A percentile compares a stretch with the other conserved stretches of the same genome.
These are phyloP conservation scores for Beta corolliflora DNA, from an alignment of 179 eudicot genomes.

Conservation along the genomic window DNA sequence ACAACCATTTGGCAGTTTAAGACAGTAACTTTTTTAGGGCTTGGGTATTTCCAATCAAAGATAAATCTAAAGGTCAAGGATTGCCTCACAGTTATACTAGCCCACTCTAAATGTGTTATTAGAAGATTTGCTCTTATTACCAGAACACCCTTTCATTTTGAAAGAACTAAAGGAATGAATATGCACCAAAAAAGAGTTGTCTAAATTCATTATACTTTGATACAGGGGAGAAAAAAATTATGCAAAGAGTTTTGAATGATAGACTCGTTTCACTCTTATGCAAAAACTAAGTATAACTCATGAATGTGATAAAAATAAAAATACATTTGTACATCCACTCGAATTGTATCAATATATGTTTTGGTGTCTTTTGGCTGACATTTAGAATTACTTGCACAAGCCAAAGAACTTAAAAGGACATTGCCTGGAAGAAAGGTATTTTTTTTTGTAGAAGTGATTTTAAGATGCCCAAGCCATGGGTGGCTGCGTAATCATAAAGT, in stretches of 20 bases:
- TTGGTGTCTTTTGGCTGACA: constrained; percentile 1
- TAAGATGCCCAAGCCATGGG: not conserved
- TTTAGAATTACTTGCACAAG: not conserved
- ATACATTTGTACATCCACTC: not conserved
- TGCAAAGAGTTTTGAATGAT: not conserved
- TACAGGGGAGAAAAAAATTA: not conserved
- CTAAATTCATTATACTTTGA: not conserved
- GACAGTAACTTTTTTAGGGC: not conserved
- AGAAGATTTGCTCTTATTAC: not conserved
- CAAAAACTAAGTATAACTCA: not conserved
- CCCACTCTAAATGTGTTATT: not conserved
- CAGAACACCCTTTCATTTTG: too few species aligned
- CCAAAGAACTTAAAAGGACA: not conserved
- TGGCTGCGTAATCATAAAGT: not conserved
- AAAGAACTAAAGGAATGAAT: not conserved
- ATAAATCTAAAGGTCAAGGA: not conserved
- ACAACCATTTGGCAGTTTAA: not conserved
- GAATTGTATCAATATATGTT: too few species aligned
- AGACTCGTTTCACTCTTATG: not conserved
- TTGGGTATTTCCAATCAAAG: not conserved
- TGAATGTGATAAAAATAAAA: not conserved
- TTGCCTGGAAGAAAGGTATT: not conserved
- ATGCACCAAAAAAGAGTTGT: not conserved
- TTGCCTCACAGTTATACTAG: not conserved
- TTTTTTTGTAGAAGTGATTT: too few species aligned